Evolutionary conservation across 2,329 filamentous ascomycete species (phyloP), one percentile per base, ranked within the genome.

Genomic region (Venturia effusa): DNA sequence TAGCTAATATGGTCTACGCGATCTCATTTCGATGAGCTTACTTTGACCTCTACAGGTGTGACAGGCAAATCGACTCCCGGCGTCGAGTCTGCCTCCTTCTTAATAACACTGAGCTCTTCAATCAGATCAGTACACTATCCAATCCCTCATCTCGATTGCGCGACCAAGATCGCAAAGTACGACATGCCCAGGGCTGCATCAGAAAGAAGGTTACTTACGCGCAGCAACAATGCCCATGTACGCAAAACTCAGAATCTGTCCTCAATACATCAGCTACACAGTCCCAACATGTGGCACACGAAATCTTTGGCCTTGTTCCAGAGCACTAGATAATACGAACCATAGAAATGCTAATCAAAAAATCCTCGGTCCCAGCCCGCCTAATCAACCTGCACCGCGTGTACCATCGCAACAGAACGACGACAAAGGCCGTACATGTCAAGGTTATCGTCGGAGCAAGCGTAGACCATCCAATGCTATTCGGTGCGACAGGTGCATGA

Each of bases 381-480:
- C 66, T 41, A 5, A 66, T 66, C 4, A 71, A 64, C 39, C 59
- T 60, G 1, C 67, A 34, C 41, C 70, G 68, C 37, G 71, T 72
- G 59, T 71, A 72, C 70, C 68, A 72, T 59, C 73, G 67, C 30
- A 73, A 61, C 0, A 61, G 15, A 6, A 74, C 69, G 11, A 68
- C 64, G 13, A 69, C 3, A 1, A 70, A 43, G 19, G 72, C 72
- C 1, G 73, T n/a, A 0, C 61, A 27, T 1, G 70, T 72, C 51
- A 72, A 69, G 1, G 68, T 43, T 3, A 72, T 64, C 7, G 72
- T 67, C 4, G 71, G 69, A 2, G 70, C 57, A 2, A 75, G 66
- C 3, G 71, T 69, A 7, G 68, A 62, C 54, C 66, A 67, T 6
- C 65, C 61, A 45, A 74, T 70, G 37, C 68, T 66, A 37, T 68